phyloP scores from a whole-genome alignment of 108 stramenopile genomes.

The Nitzschia sp. region DNA sequence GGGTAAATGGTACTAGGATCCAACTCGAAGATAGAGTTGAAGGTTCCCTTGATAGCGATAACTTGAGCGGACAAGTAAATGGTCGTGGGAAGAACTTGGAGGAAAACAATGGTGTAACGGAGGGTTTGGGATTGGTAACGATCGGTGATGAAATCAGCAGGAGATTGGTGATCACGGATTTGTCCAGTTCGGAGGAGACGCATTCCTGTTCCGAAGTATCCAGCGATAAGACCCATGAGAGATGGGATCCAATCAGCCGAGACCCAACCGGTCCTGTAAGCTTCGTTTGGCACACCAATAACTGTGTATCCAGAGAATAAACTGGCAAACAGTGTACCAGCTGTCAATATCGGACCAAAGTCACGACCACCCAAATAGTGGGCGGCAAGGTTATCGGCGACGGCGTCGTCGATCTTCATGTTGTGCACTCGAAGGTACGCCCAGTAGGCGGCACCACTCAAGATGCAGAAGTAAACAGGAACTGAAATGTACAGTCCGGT shows the following conservation, averaged over 20 bases:
- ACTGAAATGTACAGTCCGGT: background rate
- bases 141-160: constrained; percentile 44
- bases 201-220: constrained; percentile 30
- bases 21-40: constrained; percentile 36
- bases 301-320: constrained; percentile 39
- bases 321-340: constrained; percentile 37
- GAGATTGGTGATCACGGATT: constrained; percentile 31
- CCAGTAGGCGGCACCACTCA: constrained; percentile 3
- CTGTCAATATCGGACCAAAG: constrained; percentile 34
- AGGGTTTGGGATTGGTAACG: constrained; percentile 31
- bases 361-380: constrained; percentile 34
- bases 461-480: background rate
- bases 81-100: constrained; percentile 28
- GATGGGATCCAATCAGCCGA: constrained; percentile 16
- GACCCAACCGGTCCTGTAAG: constrained; percentile 24
- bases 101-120: constrained; percentile 25
- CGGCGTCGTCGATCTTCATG: background rate
- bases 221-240: background rate
- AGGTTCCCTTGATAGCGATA: constrained; percentile 23
- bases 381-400: background rate
- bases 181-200: constrained; percentile 19
- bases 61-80: constrained; percentile 40
- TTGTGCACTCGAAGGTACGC: background rate
- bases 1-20: constrained; percentile 20
- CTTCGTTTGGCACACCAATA: constrained; percentile 37